Evolutionary conservation across 202 grass and related monocot species (phyloP).

Genomic region (Dendrocalamus latiflorus): DNA sequence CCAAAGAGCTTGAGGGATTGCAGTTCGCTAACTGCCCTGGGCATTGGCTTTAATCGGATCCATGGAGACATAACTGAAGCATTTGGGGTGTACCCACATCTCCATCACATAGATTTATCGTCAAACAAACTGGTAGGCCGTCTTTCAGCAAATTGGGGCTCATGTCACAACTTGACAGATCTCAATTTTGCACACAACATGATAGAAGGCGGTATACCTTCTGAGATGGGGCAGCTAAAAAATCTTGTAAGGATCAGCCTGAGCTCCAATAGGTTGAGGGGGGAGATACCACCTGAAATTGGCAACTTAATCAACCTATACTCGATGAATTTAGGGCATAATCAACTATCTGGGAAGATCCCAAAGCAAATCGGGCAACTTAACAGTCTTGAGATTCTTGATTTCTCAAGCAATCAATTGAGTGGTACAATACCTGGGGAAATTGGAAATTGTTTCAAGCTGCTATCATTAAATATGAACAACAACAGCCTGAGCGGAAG

Average conservation of each 20-base stretch:
- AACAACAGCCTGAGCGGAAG: background rate
- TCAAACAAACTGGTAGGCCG: background rate
- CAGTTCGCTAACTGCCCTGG: too few species aligned
- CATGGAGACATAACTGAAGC: too few species aligned
- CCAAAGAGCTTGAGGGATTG: too few species aligned
- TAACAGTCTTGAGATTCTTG: too few species aligned
- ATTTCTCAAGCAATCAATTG: slow-evolving; percentile 48
- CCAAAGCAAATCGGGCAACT: slow-evolving; percentile 49
- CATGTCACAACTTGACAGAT: slow-evolving; percentile 35
- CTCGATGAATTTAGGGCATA: slow-evolving; percentile 37
- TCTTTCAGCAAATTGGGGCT: background rate
- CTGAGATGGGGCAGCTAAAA: slow-evolving; percentile 39
- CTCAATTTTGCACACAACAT: slow-evolving; percentile 43
- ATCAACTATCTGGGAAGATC: too few species aligned
- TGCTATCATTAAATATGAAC: background rate
- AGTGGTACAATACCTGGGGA: slow-evolving; percentile 35
- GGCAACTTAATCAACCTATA: slow-evolving; percentile 35
- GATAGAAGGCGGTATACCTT: slow-evolving; percentile 52
- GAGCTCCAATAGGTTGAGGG: slow-evolving; percentile 28
- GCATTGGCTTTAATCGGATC: too few species aligned
- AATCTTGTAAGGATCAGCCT: slow-evolving; percentile 34
- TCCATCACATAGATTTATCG: background rate
- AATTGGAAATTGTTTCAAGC: slow-evolving; percentile 41
- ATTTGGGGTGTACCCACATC: slow-evolving; percentile 10
- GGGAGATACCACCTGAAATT: slow-evolving; percentile 49